Base-by-base conservation (phyloP, 2,329 filamentous ascomycete genomes). In the Botrytis aclada region DNA sequence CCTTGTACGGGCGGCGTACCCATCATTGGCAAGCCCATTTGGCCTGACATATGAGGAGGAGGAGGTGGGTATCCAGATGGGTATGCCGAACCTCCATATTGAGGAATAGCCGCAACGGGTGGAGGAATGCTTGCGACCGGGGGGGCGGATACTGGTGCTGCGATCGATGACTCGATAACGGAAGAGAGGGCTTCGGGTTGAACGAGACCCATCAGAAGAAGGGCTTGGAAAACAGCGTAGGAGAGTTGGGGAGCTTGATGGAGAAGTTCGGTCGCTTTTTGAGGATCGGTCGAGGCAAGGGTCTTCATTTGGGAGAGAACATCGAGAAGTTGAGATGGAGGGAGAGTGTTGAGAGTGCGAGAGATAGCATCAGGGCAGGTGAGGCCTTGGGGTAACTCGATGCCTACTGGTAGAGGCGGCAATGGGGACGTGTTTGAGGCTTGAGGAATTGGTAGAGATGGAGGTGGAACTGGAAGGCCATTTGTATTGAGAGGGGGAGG, bases 271-370 rank as follows among this genome's bases (percentile, higher is more conserved):
- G 92, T 94, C 5, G 95, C 95, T 80, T 94, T 92, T 32, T 88
- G 87, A 3, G 95, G 94, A 78, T 98, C 94, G 37, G 87, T 89
- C 69, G 90, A 89, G n/a, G 93, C 93, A 20, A 98, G 86, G 4
- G 90, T 89, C 83, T 98, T 98, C 93, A 98, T 97, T 82, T 98
- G 95, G 14, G 91, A 90, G 74, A 99, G 89, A 73, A 98, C 95
- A 77, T 98, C 95, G 77, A 98, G 92, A 4, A 99, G 89, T 82
- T 98, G 95, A 10, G 93, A 88, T 0, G 95, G 91, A 0, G 95
- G 94, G 0, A 98, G 88, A 4, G 94, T 93, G 75, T 92, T 91
- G 75, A 99, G 90, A 0, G 95, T 98, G 78, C 93, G 90, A 8
- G 94, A 97, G 80, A 99, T 98, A 75, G 94, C 93, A 80, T 98